These are phyloP conservation scores for Jimgerdemannia lactiflua DNA, from an alignment of 192 early-diverging fungal genomes.

Conservation along the genomic window DNA sequence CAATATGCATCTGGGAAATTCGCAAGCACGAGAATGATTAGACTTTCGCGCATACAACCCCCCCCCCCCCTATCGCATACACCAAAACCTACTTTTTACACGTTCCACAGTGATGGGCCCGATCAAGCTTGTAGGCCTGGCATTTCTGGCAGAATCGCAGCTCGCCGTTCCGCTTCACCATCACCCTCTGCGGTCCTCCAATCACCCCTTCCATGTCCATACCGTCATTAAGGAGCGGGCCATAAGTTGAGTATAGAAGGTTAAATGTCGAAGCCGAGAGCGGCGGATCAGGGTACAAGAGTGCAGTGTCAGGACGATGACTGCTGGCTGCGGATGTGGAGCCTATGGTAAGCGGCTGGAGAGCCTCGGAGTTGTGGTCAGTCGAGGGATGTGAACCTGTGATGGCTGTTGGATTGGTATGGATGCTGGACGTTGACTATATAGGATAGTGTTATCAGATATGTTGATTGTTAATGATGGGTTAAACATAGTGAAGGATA, in stretches of 20 bases:
- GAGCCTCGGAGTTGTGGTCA: background rate
- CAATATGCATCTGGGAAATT: conserved; percentile 16
- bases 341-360: background rate
- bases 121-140: conserved; percentile 25
- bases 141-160: conserved; percentile 36
- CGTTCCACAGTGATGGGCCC: conserved; percentile 31
- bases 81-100: conserved; percentile 21
- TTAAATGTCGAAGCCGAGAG: background rate
- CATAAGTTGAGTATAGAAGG: background rate
- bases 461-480: background rate
- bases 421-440: background rate
- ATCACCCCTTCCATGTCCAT: background rate
- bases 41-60: background rate
- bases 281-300: background rate
- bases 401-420: background rate
- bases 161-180: conserved; percentile 27
- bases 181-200: background rate
- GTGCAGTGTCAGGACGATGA: background rate
- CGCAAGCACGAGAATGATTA: background rate
- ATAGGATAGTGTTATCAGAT: background rate
- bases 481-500: background rate
- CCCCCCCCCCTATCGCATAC: background rate
- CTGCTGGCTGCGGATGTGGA: background rate
- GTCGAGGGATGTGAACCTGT: background rate
- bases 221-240: background rate